Evolutionary conservation across 352 stramenopile species (phyloP).

Genomic region (Elongisporangium senticosum): DNA sequence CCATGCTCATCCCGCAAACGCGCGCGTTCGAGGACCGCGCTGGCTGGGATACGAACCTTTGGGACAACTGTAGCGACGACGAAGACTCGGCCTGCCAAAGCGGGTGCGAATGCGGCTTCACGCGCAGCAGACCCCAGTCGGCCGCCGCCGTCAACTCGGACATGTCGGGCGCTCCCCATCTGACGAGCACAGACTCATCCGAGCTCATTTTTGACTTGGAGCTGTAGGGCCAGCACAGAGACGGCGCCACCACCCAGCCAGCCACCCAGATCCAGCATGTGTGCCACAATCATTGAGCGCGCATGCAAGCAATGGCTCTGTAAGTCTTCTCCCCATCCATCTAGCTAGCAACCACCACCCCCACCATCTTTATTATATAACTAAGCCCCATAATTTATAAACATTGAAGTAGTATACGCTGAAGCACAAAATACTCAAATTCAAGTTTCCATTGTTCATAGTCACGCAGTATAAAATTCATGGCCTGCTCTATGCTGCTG

Average conservation of each 20-base stretch:
- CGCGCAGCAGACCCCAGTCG: constrained; percentile 6
- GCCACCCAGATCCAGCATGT: background rate
- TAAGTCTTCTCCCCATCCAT: background rate
- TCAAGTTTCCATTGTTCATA: background rate
- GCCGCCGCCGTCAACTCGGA: background rate
- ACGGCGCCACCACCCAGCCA: background rate
- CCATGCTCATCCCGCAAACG: constrained; percentile 36
- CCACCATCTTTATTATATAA: background rate
- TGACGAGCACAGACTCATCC: constrained; percentile 11
- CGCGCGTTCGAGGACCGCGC: constrained; percentile 31
- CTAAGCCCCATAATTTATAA: background rate
- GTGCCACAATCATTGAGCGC: background rate
- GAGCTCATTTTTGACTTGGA: constrained; percentile 72
- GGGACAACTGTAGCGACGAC: constrained; percentile 26
- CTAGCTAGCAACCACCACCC: background rate
- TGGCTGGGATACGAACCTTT: constrained; percentile 25
- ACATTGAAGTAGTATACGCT: background rate
- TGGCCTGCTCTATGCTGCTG: background rate
- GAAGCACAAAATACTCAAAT: background rate
- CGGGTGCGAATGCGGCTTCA: constrained; percentile 30
- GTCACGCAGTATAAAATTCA: background rate
- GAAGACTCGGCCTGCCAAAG: constrained; percentile 37
- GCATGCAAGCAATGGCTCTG: background rate
- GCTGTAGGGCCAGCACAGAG: constrained; percentile 28
- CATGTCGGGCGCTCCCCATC: background rate